Evolutionary conservation across 495 filamentous ascomycete species (phyloP).

Genomic region (Aspergillus sclerotiicarbonarius): DNA sequence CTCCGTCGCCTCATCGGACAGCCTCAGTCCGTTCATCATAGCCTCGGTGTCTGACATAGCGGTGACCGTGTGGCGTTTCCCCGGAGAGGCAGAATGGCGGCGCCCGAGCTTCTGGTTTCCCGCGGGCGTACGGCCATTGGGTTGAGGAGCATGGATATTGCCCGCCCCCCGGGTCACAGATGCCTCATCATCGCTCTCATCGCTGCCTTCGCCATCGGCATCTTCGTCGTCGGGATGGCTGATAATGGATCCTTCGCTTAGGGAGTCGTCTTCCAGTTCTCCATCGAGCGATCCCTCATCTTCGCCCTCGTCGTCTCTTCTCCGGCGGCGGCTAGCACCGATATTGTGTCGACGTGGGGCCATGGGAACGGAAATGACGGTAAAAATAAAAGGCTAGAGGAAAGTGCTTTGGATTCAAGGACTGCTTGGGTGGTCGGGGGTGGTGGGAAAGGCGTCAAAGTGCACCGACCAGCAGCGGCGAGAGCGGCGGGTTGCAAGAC

Average conservation of each 20-base stretch:
- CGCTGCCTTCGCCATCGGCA: slow-evolving; percentile 69
- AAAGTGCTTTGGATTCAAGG: not conserved
- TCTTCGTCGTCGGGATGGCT: slow-evolving; percentile 75
- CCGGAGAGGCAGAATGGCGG: slow-evolving; percentile 26
- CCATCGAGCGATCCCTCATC: slow-evolving; percentile 65
- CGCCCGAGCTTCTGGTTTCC: slow-evolving; percentile 26
- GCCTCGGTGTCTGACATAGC: slow-evolving; percentile 72
- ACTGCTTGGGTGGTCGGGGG: not conserved
- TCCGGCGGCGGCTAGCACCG: slow-evolving; percentile 70
- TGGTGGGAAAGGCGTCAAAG: slow-evolving; percentile 4
- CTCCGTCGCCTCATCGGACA: slow-evolving; percentile 56
- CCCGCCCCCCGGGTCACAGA: slow-evolving; percentile 46
- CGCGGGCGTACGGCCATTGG: slow-evolving; percentile 37
- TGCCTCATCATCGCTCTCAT: slow-evolving; percentile 67
- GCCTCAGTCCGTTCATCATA: slow-evolving; percentile 81
- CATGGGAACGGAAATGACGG: slow-evolving; percentile 40
- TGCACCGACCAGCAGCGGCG: slow-evolving; percentile 25
- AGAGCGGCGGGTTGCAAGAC: slow-evolving; percentile 19
- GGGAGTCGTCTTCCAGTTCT: slow-evolving; percentile 74
- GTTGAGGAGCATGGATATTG: slow-evolving; percentile 30
- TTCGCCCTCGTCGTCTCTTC: slow-evolving; percentile 73
- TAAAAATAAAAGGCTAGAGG: not conserved
- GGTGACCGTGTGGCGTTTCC: slow-evolving; percentile 29
- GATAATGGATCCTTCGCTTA: slow-evolving; percentile 74
- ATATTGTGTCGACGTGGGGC: slow-evolving; percentile 66